These are phyloP conservation scores for Calcarisporium arbuscula DNA, from an alignment of 2,329 filamentous ascomycete genomes.

Conservation along the genomic window DNA sequence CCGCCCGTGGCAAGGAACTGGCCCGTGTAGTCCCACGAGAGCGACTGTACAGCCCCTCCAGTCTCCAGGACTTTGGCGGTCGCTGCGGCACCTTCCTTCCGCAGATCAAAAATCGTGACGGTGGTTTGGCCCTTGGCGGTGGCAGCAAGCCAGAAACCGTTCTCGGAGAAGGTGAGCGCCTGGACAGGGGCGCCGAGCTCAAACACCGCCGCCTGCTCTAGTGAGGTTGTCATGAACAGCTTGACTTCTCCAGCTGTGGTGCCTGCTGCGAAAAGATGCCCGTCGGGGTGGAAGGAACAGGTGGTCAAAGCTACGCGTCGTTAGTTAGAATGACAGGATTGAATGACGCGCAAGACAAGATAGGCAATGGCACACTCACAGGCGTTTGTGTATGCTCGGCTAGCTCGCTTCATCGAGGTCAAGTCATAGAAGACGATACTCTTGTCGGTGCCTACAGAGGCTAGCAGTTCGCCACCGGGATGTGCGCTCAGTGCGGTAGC, in stretches of 20 bases:
- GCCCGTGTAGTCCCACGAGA: constrained; percentile 91
- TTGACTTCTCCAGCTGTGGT: constrained; percentile 76
- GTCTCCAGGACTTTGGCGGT: constrained; percentile 81
- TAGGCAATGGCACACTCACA: constrained; percentile 49
- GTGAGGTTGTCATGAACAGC: constrained; percentile 79
- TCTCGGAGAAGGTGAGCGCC: constrained; percentile 83
- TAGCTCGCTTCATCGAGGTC: constrained; percentile 57
- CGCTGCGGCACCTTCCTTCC: constrained; percentile 79
- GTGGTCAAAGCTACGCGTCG: constrained; percentile 58
- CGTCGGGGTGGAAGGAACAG: constrained; percentile 89
- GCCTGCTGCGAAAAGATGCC: constrained; percentile 85
- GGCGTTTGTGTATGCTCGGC: constrained; percentile 73
- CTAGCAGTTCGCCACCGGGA: constrained; percentile 74
- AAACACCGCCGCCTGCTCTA: constrained; percentile 71
- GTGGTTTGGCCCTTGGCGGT: constrained; percentile 69
- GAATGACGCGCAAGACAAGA: neutral
- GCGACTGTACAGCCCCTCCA: constrained; percentile 66
- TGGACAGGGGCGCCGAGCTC: constrained; percentile 62
- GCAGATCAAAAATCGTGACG: constrained; percentile 84
- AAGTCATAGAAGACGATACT: constrained; percentile 88
- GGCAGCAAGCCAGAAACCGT: constrained; percentile 91
- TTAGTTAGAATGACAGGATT: constrained; percentile 7
- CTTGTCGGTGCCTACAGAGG: constrained; percentile 86
- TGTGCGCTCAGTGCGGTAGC: constrained; percentile 74
- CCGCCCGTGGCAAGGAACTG: constrained; percentile 85